Percentiles rank a stretch among this genome's conserved stretches.
Conservation (phyloP, 2,329 filamentous ascomycete genomes). For the Xylariaceae sp. region DNA sequence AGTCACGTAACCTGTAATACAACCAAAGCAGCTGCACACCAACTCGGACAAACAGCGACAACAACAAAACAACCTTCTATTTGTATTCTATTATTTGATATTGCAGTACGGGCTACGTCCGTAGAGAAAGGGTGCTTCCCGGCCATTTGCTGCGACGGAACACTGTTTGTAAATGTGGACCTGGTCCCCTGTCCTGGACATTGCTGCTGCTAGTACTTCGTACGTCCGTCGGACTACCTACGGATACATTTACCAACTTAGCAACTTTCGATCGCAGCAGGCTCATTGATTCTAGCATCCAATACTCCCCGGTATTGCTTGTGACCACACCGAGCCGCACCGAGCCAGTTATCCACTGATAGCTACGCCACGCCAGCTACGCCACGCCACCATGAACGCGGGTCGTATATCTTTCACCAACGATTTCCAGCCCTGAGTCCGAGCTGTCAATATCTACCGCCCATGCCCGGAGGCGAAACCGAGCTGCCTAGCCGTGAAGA, state of each 20-base stretch:
- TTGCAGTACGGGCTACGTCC: too few relatives aligned
- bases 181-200: background rate
- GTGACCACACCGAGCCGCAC: background rate
- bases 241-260: background rate
- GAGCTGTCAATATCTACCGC: background rate
- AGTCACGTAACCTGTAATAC: too few relatives aligned
- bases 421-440: background rate
- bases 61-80: too few relatives aligned
- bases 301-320: background rate
- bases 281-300: background rate
- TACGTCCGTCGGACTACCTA: too few relatives aligned
- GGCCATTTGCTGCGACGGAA: too few relatives aligned
- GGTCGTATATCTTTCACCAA: background rate
- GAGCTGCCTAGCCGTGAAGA: background rate
- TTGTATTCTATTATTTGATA: too few relatives aligned
- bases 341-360: background rate
- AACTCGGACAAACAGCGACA: too few relatives aligned
- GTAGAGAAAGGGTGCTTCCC: too few relatives aligned
- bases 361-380: conserved; percentile 5
- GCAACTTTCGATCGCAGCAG: background rate
- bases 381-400: conserved; percentile 7
- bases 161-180: too few relatives aligned
- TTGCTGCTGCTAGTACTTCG: background rate
- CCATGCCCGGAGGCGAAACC: background rate
- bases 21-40: too few relatives aligned